Evolutionary conservation across 345 rosid species (phyloP), one percentile per base, ranked within the genome.

Genomic region (Dipteronia dyeriana): DNA sequence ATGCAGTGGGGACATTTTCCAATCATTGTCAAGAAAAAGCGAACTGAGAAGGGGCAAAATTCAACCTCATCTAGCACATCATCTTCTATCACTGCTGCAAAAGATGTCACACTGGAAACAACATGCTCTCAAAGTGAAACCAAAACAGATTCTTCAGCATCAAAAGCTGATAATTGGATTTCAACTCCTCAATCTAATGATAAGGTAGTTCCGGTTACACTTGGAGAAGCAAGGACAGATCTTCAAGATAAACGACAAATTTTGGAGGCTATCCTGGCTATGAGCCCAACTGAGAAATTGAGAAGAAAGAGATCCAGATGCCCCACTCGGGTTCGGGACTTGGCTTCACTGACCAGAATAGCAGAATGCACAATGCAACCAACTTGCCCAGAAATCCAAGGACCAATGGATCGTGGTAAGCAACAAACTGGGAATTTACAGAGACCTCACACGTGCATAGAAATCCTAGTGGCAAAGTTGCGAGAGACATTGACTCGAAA

Each of bases 241-340:
- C 63, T 76, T 71, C 87, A 81, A 79, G 74, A 67, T 57, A 78
- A 81, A 66, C 75, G 73, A 49, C 88, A 89, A 61, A 53, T 41
- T 14, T 71, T 76, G 34, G 81, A 83, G 57, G 73, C 75, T 68
- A 75, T 63, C 72, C 39, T 75, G n/a, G 74, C 69, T 75, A 64
- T 82, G 31, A 70, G 69, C 64, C 84, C 82, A 76, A 81, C 39
- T 75, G 85, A 86, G 63, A 80, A 75, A 20, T 72, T 86, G 23
- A 80, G 82, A 63, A 91, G 85, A 81, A 90, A 88, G 81, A 88
- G 84, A 88, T 86, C 93, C 60, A 86, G 79, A 82, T 87, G 83
- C 60, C 84, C 81, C 68, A 83, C 90, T 53, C 85, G 84, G 66
- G 78, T 51, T 68, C 81, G 82, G 25, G 87, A 82, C 76, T 69